Conservation (phyloP, 352 stramenopile species). For the Pythium volutum region DNA sequence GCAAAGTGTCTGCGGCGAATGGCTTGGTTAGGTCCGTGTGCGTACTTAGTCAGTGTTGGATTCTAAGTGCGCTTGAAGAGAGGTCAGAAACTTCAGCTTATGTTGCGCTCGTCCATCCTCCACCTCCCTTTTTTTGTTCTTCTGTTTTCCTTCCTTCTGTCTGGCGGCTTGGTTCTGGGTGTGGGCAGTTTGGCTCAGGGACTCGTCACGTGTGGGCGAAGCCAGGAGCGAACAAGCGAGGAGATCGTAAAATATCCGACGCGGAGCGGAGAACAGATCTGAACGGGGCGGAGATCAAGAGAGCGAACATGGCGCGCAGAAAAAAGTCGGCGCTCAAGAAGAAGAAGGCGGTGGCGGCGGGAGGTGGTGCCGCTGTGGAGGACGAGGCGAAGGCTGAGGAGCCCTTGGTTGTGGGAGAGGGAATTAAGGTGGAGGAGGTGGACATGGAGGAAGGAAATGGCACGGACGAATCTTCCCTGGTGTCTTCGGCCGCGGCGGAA, state of each 20-base stretch:
- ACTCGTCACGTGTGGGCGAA: constrained; percentile 12
- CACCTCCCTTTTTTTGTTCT: constrained; percentile 3
- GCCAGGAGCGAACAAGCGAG: not conserved
- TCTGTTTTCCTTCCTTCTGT: constrained; percentile 1
- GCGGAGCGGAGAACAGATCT: constrained; percentile 7
- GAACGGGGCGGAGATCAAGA: not conserved
- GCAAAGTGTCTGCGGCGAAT: not conserved
- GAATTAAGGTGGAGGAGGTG: constrained; percentile 27
- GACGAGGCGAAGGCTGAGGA: not conserved
- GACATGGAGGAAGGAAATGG: constrained; percentile 10
- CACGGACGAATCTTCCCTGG: constrained; percentile 2
- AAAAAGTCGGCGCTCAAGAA: constrained; percentile 12
- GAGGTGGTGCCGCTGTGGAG: not conserved
- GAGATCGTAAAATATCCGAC: not conserved
- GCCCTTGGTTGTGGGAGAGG: not conserved
- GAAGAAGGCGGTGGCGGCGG: constrained; percentile 23
- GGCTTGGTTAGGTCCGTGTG: not conserved
- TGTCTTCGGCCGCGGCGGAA: not conserved
- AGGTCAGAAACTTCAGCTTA: not conserved
- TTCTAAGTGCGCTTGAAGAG: not conserved
- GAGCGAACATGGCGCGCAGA: constrained; percentile 10
- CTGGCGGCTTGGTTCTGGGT: not conserved
- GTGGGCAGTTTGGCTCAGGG: not conserved
- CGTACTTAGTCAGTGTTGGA: not conserved
- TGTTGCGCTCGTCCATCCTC: constrained; percentile 9